phyloP scores from a whole-genome alignment of 2,329 filamentous ascomycete species.

The Sphaceloma murrayae region DNA sequence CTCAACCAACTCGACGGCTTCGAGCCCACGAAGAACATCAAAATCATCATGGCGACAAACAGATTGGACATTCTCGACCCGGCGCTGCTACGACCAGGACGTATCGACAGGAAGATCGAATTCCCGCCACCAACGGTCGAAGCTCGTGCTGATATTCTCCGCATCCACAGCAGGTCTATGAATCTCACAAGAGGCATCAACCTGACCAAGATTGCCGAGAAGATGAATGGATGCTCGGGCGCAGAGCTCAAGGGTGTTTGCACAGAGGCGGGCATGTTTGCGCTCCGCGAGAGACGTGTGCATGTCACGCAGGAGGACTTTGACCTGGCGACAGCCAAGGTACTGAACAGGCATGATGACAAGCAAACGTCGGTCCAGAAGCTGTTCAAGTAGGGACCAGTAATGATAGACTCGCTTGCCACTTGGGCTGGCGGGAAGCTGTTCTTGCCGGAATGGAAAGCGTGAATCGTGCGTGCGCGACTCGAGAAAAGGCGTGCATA shows the following conservation, averaged over 20 bases:
- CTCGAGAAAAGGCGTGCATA: too few relatives aligned
- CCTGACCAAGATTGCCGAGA: constrained; percentile 95
- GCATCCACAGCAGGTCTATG: constrained; percentile 97
- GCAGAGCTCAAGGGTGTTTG: constrained; percentile 98
- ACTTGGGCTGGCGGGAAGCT: too few relatives aligned
- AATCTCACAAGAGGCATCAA: constrained; percentile 97
- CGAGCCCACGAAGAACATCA: constrained; percentile 99
- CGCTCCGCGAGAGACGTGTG: constrained; percentile 84
- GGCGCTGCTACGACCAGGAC: constrained; percentile 79
- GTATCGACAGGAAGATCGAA: constrained; percentile 94
- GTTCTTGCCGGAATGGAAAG: too few relatives aligned
- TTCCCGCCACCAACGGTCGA: constrained; percentile 98
- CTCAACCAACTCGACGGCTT: constrained; percentile 98
- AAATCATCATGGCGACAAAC: constrained; percentile 99
- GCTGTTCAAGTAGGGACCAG: constrained; percentile 57
- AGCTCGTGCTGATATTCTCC: constrained; percentile 89
- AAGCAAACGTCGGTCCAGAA: constrained; percentile 89
- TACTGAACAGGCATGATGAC: constrained; percentile 98
- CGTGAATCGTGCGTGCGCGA: too few relatives aligned
- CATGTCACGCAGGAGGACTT: constrained; percentile 99
- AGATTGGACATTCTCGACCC: constrained; percentile 94
- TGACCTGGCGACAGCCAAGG: constrained; percentile 95
- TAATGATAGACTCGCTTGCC: too few relatives aligned
- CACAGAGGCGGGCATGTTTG: constrained; percentile 98
- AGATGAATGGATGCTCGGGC: constrained; percentile 98